phyloP scores from a whole-genome alignment of 805 yeast species.

The Sugiyamaella lignohabitans region DNA sequence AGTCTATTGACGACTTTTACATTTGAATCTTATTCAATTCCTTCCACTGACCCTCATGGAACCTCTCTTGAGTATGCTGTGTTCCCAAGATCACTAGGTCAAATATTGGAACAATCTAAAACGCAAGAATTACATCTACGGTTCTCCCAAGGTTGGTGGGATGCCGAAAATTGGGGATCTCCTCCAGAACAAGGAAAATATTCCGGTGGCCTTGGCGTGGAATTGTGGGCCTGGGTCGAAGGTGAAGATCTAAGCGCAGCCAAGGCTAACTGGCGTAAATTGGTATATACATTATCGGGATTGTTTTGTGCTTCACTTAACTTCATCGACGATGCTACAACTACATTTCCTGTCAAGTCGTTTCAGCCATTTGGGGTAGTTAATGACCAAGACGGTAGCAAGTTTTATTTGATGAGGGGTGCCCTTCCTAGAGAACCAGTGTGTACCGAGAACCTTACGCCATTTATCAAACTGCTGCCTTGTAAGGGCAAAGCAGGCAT shows the following conservation, averaged over 20 bases:
- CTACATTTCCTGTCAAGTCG: constrained; percentile 57
- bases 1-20: constrained; percentile 62
- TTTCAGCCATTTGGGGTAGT: constrained; percentile 30
- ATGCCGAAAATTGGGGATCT: constrained; percentile 77
- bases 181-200: constrained; percentile 63
- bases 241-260: constrained; percentile 53
- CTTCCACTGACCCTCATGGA: constrained; percentile 33
- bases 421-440: constrained; percentile 92
- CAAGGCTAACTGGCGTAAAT: constrained; percentile 56
- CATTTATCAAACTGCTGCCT: constrained; percentile 82
- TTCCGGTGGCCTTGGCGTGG: constrained; percentile 94
- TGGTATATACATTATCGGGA: constrained; percentile 77
- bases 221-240: constrained; percentile 80
- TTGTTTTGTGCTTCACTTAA: constrained; percentile 92
- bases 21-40: constrained; percentile 59
- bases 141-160: constrained; percentile 95
- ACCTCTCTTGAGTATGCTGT: constrained; percentile 24
- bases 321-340: constrained; percentile 71
- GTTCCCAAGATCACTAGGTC: constrained; percentile 79
- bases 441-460: constrained; percentile 95
- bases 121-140: constrained; percentile 75
- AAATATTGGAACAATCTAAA: constrained; percentile 58
- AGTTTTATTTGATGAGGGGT: constrained; percentile 56
- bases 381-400: constrained; percentile 1
- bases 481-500: constrained; percentile 89